Conservation (phyloP, 495 filamentous ascomycete genomes). For the Xylaria cubensis region DNA sequence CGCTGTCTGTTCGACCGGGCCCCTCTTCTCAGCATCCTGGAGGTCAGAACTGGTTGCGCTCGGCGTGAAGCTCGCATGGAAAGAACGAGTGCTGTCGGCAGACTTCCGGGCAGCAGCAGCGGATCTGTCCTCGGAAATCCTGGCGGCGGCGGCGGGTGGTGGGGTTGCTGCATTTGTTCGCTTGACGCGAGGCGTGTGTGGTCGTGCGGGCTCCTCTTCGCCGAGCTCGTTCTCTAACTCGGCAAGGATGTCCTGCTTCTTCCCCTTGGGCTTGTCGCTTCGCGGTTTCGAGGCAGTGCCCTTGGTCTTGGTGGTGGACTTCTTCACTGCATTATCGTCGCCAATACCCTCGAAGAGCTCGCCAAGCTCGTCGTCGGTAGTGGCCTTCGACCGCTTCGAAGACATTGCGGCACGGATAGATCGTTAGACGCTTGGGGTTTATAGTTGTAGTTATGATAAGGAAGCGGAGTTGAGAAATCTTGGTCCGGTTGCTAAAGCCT, state of each 20-base stretch:
- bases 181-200: slow-evolving; percentile 79
- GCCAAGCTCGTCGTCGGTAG: slow-evolving; percentile 78
- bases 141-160: slow-evolving; percentile 63
- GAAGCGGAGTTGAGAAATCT: slow-evolving; percentile 4
- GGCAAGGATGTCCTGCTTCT: slow-evolving; percentile 78
- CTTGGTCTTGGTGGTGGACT: slow-evolving; percentile 57
- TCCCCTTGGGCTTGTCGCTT: slow-evolving; percentile 58
- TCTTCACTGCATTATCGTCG: slow-evolving; percentile 53
- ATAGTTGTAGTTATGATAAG: background rate
- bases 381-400: slow-evolving; percentile 51
- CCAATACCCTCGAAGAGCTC: slow-evolving; percentile 81
- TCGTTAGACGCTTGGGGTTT: background rate
- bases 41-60: slow-evolving; percentile 58
- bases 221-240: slow-evolving; percentile 79
- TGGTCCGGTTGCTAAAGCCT: background rate
- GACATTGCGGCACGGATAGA: slow-evolving; percentile 42
- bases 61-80: slow-evolving; percentile 63
- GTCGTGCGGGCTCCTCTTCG: slow-evolving; percentile 71
- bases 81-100: slow-evolving; percentile 73
- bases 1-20: slow-evolving; percentile 45
- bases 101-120: slow-evolving; percentile 65
- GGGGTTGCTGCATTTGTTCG: slow-evolving; percentile 62
- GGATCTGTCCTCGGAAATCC: slow-evolving; percentile 58
- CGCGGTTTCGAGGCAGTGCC: slow-evolving; percentile 54
- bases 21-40: slow-evolving; percentile 60